A percentile compares a stretch with the other conserved stretches of the same genome.
phyloP scores from a whole-genome alignment of 2,329 filamentous ascomycete genomes.

The Dothideomycetes sp. region DNA sequence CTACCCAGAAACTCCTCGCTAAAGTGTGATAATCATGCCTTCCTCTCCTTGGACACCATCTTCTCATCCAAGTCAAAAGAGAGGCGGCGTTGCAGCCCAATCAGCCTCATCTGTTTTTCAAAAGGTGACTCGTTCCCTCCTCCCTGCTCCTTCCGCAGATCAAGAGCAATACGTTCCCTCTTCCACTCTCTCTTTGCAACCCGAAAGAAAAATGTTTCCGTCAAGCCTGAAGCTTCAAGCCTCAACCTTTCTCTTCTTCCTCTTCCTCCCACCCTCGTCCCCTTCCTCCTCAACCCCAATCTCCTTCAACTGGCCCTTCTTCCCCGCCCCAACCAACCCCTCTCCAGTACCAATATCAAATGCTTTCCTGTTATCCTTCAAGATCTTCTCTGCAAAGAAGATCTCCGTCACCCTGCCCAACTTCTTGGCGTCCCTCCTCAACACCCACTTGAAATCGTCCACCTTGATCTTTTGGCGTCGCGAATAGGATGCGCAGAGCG shows the following conservation, averaged over 20 bases:
- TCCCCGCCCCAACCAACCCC: constrained; percentile 42
- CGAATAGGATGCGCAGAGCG: constrained; percentile 73
- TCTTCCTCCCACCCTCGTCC: constrained; percentile 26
- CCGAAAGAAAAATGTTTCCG: no score
- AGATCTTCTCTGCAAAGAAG: constrained; percentile 75
- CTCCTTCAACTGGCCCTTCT: constrained; percentile 38
- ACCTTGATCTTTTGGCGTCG: constrained; percentile 95
- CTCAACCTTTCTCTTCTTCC: constrained; percentile 24
- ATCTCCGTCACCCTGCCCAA: constrained; percentile 84
- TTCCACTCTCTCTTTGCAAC: no score
- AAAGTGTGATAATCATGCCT: neutral
- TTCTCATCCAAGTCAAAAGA: no score
- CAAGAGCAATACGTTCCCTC: no score
- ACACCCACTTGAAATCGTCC: constrained; percentile 92
- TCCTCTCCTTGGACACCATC: no score
- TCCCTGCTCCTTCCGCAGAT: no score
- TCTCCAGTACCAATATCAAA: constrained; percentile 59
- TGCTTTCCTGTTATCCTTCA: constrained; percentile 73
- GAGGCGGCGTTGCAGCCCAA: no score
- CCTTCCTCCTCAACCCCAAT: constrained; percentile 61
- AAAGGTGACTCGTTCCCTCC: no score
- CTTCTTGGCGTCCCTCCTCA: constrained; percentile 75
- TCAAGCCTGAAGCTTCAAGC: no score
- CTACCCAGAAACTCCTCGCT: neutral
- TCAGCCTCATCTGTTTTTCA: no score